These are phyloP conservation scores for Talaromyces nanjingensis DNA, from an alignment of 495 filamentous ascomycete genomes.

Conservation along the genomic window DNA sequence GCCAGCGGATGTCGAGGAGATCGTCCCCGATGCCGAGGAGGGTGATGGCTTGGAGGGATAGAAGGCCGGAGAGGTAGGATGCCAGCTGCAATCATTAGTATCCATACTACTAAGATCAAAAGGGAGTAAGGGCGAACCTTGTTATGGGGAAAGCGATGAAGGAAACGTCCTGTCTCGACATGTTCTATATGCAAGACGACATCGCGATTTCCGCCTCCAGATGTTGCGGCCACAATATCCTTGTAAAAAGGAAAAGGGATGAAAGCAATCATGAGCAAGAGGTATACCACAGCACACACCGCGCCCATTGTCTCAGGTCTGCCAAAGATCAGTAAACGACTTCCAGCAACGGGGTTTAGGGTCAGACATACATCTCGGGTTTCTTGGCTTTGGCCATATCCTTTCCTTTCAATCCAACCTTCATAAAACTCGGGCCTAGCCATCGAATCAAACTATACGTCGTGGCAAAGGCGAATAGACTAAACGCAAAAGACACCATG, in stretches of 20 bases:
- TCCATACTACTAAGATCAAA: neutral
- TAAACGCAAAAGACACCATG: conserved; percentile 79
- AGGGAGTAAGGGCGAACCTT: conserved; percentile 50
- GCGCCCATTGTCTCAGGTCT: conserved; percentile 98
- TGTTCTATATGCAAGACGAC: conserved; percentile 59
- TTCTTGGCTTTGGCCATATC: conserved; percentile 77
- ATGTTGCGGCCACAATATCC: conserved; percentile 93
- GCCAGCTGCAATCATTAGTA: conserved; percentile 55
- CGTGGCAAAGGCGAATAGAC: conserved; percentile 72
- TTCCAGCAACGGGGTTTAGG: neutral
- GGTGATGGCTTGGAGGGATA: conserved; percentile 81
- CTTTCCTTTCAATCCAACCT: conserved; percentile 80
- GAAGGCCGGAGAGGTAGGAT: conserved; percentile 87
- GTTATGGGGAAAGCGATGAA: conserved; percentile 89
- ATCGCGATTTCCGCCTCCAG: conserved; percentile 87
- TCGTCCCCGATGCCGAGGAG: conserved; percentile 94
- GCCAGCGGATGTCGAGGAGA: conserved; percentile 96
- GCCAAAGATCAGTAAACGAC: neutral
- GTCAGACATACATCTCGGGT: conserved; percentile 61
- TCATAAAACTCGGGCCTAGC: conserved; percentile 88
- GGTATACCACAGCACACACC: conserved; percentile 85
- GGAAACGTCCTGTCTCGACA: conserved; percentile 67
- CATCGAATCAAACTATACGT: conserved; percentile 82
- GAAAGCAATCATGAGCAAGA: conserved; percentile 80
- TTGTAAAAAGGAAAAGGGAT: conserved; percentile 97